Base-by-base conservation (phyloP, 345 rosid species). In the Eucalyptus erythrocorys region DNA sequence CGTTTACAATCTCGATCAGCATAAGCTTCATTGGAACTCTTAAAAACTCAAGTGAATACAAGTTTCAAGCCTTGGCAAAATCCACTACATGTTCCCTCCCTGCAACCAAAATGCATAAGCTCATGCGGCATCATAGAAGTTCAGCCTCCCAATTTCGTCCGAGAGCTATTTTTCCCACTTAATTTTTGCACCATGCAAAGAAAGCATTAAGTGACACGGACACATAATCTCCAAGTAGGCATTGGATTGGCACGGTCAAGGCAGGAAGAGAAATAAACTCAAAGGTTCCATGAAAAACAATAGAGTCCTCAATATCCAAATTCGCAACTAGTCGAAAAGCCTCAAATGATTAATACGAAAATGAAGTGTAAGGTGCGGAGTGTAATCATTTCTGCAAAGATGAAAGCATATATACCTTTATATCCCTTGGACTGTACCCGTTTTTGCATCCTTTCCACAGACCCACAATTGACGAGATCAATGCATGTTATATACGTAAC, bases 391-490 rank as follows among this genome's bases (percentile, higher is more conserved):
- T 86, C 55, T 48, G 68, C 64, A 37, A 32, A 48, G 47, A 88
- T 86, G 86, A 87, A 86, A 45, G 43, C 37, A 57, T 80, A 87
- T 90, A 59, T 45, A 96, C 98, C 99, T 94, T 93, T 93, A 88
- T 92, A 93, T n/a, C 98, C 99, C 92, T 95, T 95, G 30, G 92
- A 91, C 3, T 40, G 79, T 86, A 96, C 87, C 10, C 95, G 94
- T 86, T 89, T 93, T 92, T 91, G 98, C 98, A 95, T 94, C 93
- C 92, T 97, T 88, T 94, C 92, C 49, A 97, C 97, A 0, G 97
- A n/a, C n/a, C 98, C 91, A 95, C 95, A 1, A 94, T 91, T 34
- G 99, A 97, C 89, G n/a, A 96, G 92, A 93, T 97, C 99, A 86
- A 91, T 95, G 93, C 99, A 97, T 21, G 99, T 96, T 92, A 96